These are phyloP conservation scores for Persicaria maculosa DNA, from an alignment of 148 eudicot species.

Conservation along the genomic window DNA sequence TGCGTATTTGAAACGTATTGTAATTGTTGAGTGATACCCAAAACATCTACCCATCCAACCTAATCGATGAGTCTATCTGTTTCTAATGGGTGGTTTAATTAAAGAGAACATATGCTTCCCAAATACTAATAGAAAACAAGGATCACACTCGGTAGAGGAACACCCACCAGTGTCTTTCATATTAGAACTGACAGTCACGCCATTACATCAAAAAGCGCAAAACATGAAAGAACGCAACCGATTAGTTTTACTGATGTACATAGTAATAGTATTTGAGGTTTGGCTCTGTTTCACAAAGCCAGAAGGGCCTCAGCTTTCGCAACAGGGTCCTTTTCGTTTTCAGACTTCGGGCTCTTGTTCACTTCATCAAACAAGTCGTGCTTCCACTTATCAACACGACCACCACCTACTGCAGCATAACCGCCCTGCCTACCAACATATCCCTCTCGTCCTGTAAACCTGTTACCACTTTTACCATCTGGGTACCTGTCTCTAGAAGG, in stretches of 20 bases:
- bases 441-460: constrained; percentile 40
- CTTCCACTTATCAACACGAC: constrained; percentile 80
- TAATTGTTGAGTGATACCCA: too few species aligned
- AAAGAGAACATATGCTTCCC: too few species aligned
- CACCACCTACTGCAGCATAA: constrained; percentile 19
- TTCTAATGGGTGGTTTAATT: too few species aligned
- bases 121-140: too few species aligned
- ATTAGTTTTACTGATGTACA: neutral
- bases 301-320: constrained; percentile 87
- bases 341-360: constrained; percentile 49
- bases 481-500: constrained; percentile 35
- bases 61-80: too few species aligned
- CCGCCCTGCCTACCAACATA: constrained; percentile 39
- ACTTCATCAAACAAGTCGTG: constrained; percentile 84
- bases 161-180: too few species aligned
- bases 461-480: constrained; percentile 27
- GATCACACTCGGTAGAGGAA: too few species aligned
- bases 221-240: too few species aligned
- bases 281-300: constrained; percentile 30
- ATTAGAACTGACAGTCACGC: too few species aligned
- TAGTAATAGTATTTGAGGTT: neutral
- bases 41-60: too few species aligned
- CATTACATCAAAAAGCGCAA: too few species aligned
- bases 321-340: constrained; percentile 76
- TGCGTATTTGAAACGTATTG: too few species aligned